phyloP scores from a whole-genome alignment of 805 yeast genomes.

The Teunomyces aglyptinius region DNA sequence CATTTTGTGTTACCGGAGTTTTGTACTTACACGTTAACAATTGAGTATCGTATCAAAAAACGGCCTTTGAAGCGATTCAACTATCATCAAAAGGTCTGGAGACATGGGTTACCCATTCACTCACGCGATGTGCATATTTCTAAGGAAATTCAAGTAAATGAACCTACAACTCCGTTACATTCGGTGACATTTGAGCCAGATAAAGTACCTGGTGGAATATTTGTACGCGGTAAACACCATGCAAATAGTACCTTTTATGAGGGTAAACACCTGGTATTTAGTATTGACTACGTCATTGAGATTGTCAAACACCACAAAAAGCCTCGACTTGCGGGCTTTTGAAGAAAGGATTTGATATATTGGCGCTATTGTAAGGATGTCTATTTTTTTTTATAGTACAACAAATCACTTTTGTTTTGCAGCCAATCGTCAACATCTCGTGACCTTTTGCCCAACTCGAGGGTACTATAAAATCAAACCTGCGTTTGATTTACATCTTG shows the following conservation, averaged over 20 bases:
- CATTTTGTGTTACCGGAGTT: constrained; percentile 25
- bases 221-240: constrained; percentile 26
- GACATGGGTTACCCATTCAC: constrained; percentile 24
- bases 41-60: constrained; percentile 21
- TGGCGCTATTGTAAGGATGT: no score
- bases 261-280: constrained; percentile 15
- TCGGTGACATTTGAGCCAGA: constrained; percentile 23
- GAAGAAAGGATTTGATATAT: no score
- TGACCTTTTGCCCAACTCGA: constrained; percentile 1
- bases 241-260: constrained; percentile 22
- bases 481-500: neutral
- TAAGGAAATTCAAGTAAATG: constrained; percentile 15
- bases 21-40: constrained; percentile 20
- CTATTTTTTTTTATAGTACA: neutral
- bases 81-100: constrained; percentile 29
- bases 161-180: constrained; percentile 16
- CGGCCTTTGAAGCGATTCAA: constrained; percentile 19
- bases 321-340: constrained; percentile 12
- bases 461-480: neutral
- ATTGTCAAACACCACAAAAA: constrained; percentile 17
- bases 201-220: constrained; percentile 28
- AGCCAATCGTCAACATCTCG: constrained; percentile 4
- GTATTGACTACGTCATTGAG: constrained; percentile 19
- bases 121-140: constrained; percentile 18
- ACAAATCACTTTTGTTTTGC: neutral